Conservation (phyloP, 202 grass and related monocot genomes). For the Eragrostis tef region DNA sequence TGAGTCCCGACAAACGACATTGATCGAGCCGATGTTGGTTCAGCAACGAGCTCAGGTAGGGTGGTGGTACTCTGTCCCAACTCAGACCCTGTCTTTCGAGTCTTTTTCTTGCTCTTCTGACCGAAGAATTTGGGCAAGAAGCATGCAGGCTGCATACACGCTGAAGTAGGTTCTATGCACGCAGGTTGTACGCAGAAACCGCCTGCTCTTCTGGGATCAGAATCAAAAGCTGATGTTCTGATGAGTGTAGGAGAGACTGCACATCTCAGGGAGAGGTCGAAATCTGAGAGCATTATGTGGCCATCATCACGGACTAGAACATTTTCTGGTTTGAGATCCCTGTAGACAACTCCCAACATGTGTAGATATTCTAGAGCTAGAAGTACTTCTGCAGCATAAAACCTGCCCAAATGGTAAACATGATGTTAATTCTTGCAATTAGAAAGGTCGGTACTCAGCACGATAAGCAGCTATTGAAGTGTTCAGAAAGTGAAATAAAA, state of each 20-base stretch:
- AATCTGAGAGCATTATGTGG: slow-evolving; percentile 97
- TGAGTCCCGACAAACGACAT: slow-evolving; percentile 98
- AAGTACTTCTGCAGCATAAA: slow-evolving; percentile 94
- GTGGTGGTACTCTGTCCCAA: slow-evolving; percentile 46
- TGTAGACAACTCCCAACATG: slow-evolving; percentile 89
- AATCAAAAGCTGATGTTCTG: slow-evolving; percentile 68
- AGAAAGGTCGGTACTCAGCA: slow-evolving; percentile 12
- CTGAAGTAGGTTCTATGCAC: slow-evolving; percentile 79
- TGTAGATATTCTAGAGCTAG: slow-evolving; percentile 90
- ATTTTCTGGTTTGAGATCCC: slow-evolving; percentile 94
- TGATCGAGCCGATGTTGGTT: slow-evolving; percentile 84
- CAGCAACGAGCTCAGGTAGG: slow-evolving; percentile 78
- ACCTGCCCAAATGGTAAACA: slow-evolving; percentile 56
- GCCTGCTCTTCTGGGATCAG: slow-evolving; percentile 64
- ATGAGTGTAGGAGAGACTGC: slow-evolving; percentile 93
- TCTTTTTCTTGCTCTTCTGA: slow-evolving; percentile 82
- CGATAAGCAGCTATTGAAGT: not conserved
- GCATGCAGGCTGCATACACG: slow-evolving; percentile 86
- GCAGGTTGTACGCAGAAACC: slow-evolving; percentile 89
- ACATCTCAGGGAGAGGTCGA: slow-evolving; percentile 89
- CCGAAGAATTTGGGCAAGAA: slow-evolving; percentile 77
- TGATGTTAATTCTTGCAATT: slow-evolving; percentile 34
- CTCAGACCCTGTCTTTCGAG: slow-evolving; percentile 65
- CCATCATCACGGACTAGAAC: slow-evolving; percentile 90
- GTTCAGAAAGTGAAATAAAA: not conserved